A percentile compares a stretch with the other conserved stretches of the same genome.
phyloP scores from a whole-genome alignment of 495 filamentous ascomycete species.

The Penicillium alfredii region DNA sequence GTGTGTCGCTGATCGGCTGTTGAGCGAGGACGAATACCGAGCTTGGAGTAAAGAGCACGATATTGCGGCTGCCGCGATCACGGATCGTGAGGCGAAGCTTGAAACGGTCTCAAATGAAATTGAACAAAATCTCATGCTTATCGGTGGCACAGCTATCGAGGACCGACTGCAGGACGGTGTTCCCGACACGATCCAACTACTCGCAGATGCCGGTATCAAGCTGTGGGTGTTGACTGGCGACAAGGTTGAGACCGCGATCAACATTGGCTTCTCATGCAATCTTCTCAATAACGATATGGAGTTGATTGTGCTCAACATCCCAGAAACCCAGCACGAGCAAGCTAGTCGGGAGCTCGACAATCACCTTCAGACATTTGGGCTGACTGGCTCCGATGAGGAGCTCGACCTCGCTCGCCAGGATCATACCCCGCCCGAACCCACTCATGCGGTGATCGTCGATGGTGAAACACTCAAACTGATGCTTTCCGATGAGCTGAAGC shows the following conservation, averaged over 20 bases:
- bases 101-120: conserved; percentile 86
- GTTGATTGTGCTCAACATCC: conserved; percentile 81
- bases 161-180: conserved; percentile 97
- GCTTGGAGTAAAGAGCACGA: conserved; percentile 84
- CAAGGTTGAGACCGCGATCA: conserved; percentile 99
- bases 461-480: conserved; percentile 91
- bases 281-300: conserved; percentile 97
- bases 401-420: conserved; percentile 69
- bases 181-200: conserved; percentile 88
- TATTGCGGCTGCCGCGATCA: conserved; percentile 73
- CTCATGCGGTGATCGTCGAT: conserved; percentile 95
- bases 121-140: conserved; percentile 79
- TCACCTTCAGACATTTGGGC: conserved; percentile 62
- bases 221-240: conserved; percentile 99
- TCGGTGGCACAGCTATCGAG: conserved; percentile 97
- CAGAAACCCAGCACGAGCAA: conserved; percentile 60
- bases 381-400: conserved; percentile 86
- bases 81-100: conserved; percentile 87
- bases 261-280: conserved; percentile 99
- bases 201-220: conserved; percentile 94
- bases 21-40: conserved; percentile 82
- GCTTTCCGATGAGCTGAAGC: conserved; percentile 71
- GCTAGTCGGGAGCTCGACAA: conserved; percentile 68
- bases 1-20: conserved; percentile 82
- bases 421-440: conserved; percentile 77